A percentile compares a stretch with the other conserved stretches of the same genome.
Evolutionary conservation across 2,329 filamentous ascomycete species (phyloP).

Genomic region (Salinomyces thailandicus): DNA sequence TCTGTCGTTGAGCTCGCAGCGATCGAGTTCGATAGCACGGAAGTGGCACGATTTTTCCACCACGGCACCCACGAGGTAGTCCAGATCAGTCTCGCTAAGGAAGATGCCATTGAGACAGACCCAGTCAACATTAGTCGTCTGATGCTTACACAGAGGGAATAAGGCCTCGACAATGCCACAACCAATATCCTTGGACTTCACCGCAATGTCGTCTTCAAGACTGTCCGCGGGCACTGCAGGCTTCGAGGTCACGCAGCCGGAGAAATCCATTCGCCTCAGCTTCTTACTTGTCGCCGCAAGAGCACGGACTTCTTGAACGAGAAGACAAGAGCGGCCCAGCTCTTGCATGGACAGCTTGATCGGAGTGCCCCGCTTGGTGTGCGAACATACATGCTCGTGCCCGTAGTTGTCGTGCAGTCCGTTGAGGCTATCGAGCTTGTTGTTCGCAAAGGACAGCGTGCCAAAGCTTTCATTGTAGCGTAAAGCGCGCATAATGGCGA

Average conservation of each 20-base stretch:
- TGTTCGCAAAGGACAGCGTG: constrained; percentile 56
- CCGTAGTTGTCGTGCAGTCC: constrained; percentile 50
- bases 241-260: constrained; percentile 47
- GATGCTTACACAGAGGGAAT: constrained; percentile 55
- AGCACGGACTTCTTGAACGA: constrained; percentile 59
- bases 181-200: constrained; percentile 45
- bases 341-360: constrained; percentile 44
- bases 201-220: constrained; percentile 29
- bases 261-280: constrained; percentile 55
- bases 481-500: constrained; percentile 58
- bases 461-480: constrained; percentile 61
- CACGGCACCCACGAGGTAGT: constrained; percentile 56
- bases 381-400: constrained; percentile 50
- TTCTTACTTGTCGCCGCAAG: constrained; percentile 55
- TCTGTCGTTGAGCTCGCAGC: constrained; percentile 50
- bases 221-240: constrained; percentile 35
- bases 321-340: constrained; percentile 45
- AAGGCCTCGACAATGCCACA: constrained; percentile 61
- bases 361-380: constrained; percentile 47
- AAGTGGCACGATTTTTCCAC: constrained; percentile 55
- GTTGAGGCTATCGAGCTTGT: constrained; percentile 56
- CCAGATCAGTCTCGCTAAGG: constrained; percentile 60
- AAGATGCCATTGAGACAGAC: constrained; percentile 57
- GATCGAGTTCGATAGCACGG: constrained; percentile 56
- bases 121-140: constrained; percentile 62